Evolutionary conservation across 805 yeast species (phyloP).

Genomic region (Myxozyma neotropica): DNA sequence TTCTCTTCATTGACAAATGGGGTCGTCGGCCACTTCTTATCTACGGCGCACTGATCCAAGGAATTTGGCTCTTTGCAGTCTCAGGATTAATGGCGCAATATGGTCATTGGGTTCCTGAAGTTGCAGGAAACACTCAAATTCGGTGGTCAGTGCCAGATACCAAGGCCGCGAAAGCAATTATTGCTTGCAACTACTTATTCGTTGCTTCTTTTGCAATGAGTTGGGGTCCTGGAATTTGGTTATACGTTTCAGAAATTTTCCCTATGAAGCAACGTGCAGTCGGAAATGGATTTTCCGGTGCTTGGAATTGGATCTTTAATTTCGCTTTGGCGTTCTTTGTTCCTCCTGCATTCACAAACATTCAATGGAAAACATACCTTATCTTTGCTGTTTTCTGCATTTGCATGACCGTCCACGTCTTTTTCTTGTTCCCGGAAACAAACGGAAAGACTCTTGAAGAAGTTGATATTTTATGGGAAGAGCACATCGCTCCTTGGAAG

Average conservation of each 20-base stretch:
- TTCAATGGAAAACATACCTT: conserved; percentile 61
- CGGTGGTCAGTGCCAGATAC: conserved; percentile 33
- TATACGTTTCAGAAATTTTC: conserved; percentile 66
- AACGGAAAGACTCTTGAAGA: conserved; percentile 73
- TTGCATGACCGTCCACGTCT: conserved; percentile 50
- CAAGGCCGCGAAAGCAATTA: conserved; percentile 49
- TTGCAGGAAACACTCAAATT: conserved; percentile 34
- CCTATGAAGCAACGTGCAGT: conserved; percentile 67
- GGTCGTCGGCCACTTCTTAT: conserved; percentile 60
- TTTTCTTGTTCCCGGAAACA: conserved; percentile 69
- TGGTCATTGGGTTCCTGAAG: conserved; percentile 32
- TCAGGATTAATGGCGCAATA: conserved; percentile 34
- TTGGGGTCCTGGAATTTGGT: conserved; percentile 59
- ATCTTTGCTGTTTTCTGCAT: conserved; percentile 59
- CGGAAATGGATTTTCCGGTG: conserved; percentile 57
- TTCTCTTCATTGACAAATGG: conserved; percentile 59
- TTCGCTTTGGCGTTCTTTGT: conserved; percentile 57
- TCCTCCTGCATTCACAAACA: conserved; percentile 51
- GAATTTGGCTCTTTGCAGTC: conserved; percentile 31
- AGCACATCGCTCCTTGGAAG: conserved; percentile 35
- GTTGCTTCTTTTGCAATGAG: conserved; percentile 57
- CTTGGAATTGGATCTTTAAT: conserved; percentile 68
- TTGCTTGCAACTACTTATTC: conserved; percentile 56
- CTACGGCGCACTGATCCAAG: conserved; percentile 32
- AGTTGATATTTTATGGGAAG: conserved; percentile 59